phyloP scores from a whole-genome alignment of 1,139 yeast species.

The Candida tetrigidarum region DNA sequence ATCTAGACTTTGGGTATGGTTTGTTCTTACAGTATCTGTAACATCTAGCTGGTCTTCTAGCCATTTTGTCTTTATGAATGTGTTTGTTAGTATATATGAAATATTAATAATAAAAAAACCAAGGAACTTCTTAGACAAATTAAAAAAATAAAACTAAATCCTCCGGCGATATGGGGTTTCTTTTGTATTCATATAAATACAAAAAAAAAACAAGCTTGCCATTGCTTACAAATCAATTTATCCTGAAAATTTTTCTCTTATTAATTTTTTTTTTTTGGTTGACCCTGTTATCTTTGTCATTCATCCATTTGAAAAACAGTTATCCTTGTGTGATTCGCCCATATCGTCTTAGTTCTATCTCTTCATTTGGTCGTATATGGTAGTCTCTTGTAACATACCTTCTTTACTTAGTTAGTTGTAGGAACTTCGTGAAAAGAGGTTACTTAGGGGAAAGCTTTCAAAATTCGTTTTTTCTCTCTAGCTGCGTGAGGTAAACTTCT shows the following conservation, averaged over 20 bases:
- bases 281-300: too few species aligned
- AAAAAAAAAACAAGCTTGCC: too few species aligned
- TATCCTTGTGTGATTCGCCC: too few species aligned
- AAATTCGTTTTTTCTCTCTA: slow-evolving; percentile 10
- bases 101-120: background rate
- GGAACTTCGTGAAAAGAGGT: slow-evolving; percentile 9
- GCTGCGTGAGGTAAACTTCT: slow-evolving; percentile 2
- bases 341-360: too few species aligned
- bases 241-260: slow-evolving; percentile 9
- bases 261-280: background rate
- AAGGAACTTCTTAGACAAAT: slow-evolving; percentile 3
- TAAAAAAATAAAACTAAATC: background rate
- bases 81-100: slow-evolving; percentile 33
- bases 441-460: slow-evolving; percentile 9
- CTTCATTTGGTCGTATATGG: slow-evolving; percentile 1
- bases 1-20: slow-evolving; percentile 99
- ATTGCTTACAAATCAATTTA: slow-evolving; percentile 10
- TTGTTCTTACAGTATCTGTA: slow-evolving; percentile 99
- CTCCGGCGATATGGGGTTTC: background rate
- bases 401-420: slow-evolving; percentile 23
- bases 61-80: slow-evolving; percentile 69
- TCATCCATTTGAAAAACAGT: too few species aligned
- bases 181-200: background rate
- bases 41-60: slow-evolving; percentile 99
- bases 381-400: slow-evolving; percentile 22